Conservation (phyloP, 257 asterid species). For the Cruciata laevipes region DNA sequence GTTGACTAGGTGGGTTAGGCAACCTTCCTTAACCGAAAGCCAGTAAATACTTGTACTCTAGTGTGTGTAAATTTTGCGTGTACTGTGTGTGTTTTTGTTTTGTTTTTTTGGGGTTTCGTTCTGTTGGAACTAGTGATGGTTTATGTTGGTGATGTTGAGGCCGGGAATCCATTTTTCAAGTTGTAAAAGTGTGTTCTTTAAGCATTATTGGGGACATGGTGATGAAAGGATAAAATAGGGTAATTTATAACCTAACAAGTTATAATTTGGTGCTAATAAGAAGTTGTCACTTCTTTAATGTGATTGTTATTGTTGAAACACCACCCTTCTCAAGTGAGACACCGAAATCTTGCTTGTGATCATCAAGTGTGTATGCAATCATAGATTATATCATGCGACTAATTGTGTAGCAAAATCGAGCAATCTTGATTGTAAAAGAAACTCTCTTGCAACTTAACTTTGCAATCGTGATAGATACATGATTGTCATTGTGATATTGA, state of each 20-base stretch:
- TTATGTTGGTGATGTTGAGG: background rate
- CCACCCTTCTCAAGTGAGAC: too few species aligned
- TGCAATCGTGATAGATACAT: too few species aligned
- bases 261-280: background rate
- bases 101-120: background rate
- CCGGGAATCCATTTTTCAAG: background rate
- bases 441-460: too few species aligned
- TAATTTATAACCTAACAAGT: background rate
- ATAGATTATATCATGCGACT: too few species aligned
- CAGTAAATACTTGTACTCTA: background rate
- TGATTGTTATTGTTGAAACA: too few species aligned
- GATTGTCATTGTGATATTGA: too few species aligned
- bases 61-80: background rate
- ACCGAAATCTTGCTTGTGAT: too few species aligned
- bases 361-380: too few species aligned
- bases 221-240: background rate
- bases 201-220: background rate
- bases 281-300: too few species aligned
- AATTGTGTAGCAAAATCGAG: too few species aligned
- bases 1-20: slow-evolving; percentile 24
- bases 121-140: background rate
- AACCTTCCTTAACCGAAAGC: slow-evolving; percentile 12
- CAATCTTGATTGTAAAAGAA: too few species aligned
- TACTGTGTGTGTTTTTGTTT: background rate
- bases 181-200: background rate